phyloP scores from a whole-genome alignment of 495 filamentous ascomycete species.

The Annulohypoxylon nitens region DNA sequence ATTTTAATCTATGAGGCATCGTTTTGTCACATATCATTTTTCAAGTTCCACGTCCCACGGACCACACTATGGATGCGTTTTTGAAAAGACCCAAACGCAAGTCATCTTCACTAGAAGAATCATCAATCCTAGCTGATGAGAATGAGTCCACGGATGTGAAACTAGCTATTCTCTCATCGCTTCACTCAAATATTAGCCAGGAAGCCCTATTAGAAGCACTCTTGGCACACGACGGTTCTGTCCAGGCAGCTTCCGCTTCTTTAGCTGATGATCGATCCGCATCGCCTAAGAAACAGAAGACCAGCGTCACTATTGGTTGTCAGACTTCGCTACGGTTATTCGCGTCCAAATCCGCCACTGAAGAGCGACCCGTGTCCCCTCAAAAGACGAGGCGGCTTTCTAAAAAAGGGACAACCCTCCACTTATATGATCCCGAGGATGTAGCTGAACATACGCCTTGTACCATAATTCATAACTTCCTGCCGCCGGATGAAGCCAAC shows the following conservation, averaged over 20 bases:
- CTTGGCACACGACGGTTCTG: conserved; percentile 80
- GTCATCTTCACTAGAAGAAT: conserved; percentile 39
- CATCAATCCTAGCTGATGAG: conserved; percentile 37
- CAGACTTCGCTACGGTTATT: conserved; percentile 72
- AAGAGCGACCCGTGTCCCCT: conserved; percentile 48
- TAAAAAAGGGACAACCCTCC: conserved; percentile 83
- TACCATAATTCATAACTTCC: conserved; percentile 91
- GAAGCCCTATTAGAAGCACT: conserved; percentile 81
- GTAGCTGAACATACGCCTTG: conserved; percentile 86
- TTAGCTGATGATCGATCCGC: conserved; percentile 55
- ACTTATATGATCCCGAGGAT: conserved; percentile 83
- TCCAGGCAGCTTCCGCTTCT: conserved; percentile 70
- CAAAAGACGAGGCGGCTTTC: conserved; percentile 67
- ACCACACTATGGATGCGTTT: conserved; percentile 59
- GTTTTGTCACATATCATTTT: conserved; percentile 21
- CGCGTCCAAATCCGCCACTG: conserved; percentile 54
- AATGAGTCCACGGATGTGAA: conserved; percentile 90
- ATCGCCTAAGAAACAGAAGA: conserved; percentile 55
- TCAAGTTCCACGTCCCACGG: conserved; percentile 2
- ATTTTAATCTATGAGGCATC: conserved; percentile 15
- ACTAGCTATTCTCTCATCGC: conserved; percentile 82
- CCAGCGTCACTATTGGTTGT: conserved; percentile 53
- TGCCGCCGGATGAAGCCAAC: conserved; percentile 77
- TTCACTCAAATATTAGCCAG: conserved; percentile 73
- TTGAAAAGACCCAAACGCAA: conserved; percentile 61